These are phyloP conservation scores for Phytophthora citricola DNA, from an alignment of 352 stramenopile genomes.

Conservation along the genomic window DNA sequence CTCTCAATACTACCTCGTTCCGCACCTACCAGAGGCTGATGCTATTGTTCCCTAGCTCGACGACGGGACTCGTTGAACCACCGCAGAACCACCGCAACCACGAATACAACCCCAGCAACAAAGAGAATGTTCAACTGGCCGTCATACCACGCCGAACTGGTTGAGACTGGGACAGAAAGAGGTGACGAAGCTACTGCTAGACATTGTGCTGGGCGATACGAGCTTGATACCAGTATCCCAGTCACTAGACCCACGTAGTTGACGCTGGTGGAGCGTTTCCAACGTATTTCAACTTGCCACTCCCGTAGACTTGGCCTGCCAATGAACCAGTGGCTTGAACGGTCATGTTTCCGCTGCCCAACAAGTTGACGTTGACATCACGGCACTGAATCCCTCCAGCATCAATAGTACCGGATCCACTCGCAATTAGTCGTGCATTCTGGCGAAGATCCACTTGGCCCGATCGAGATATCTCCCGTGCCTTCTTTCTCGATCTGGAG, in stretches of 20 bases:
- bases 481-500: constrained; percentile 22
- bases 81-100: too few species aligned
- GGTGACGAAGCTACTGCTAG: neutral
- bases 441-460: constrained; percentile 17
- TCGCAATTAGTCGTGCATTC: constrained; percentile 12
- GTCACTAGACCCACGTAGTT: constrained; percentile 29
- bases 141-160: neutral
- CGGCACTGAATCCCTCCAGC: constrained; percentile 17
- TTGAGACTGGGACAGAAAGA: neutral
- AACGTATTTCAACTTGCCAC: constrained; percentile 17
- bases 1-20: neutral
- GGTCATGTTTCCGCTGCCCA: constrained; percentile 26
- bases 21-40: constrained; percentile 16
- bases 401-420: constrained; percentile 17
- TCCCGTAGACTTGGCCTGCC: constrained; percentile 29
- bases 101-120: too few species aligned
- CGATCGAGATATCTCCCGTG: constrained; percentile 18
- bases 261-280: constrained; percentile 2
- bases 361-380: constrained; percentile 21
- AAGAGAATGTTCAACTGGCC: too few species aligned
- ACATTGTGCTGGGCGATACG: constrained; percentile 20
- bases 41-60: too few species aligned
- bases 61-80: too few species aligned
- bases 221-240: neutral
- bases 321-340: constrained; percentile 34